A percentile compares a stretch with the other conserved stretches of the same genome.
phyloP scores from a whole-genome alignment of 2,329 filamentous ascomycete genomes.

The Fusarium humuli region DNA sequence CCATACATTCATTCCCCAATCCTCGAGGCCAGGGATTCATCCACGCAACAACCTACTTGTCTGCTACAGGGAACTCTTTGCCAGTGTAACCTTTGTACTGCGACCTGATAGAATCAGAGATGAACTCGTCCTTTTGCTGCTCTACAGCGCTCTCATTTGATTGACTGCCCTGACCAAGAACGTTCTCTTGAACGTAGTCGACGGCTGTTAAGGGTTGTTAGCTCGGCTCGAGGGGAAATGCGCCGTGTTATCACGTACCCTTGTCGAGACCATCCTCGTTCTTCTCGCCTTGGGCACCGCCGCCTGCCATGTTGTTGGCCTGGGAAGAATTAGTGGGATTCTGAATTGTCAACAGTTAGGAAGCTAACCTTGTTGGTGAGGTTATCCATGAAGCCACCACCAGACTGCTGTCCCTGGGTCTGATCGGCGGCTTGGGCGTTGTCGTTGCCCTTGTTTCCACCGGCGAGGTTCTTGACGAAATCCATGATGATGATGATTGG shows the following conservation, averaged over 20 bases:
- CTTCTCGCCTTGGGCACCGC: constrained; percentile 80
- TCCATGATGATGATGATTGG: constrained; percentile 58
- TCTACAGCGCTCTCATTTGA: constrained; percentile 78
- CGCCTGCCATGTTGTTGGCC: constrained; percentile 74
- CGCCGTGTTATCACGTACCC: constrained; percentile 59
- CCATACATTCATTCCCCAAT: neutral
- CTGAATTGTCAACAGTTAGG: too few relatives aligned
- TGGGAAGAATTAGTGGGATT: neutral
- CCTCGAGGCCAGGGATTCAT: neutral
- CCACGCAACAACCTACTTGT: constrained; percentile 62
- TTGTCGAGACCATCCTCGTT: constrained; percentile 88
- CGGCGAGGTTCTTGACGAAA: constrained; percentile 64
- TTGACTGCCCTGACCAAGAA: constrained; percentile 77
- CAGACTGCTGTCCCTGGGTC: constrained; percentile 48
- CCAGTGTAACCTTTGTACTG: constrained; percentile 78
- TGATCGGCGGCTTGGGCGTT: constrained; percentile 45
- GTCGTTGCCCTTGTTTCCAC: constrained; percentile 50
- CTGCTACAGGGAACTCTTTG: constrained; percentile 74
- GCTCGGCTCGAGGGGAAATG: rapidly evolving
- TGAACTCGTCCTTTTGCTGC: constrained; percentile 86
- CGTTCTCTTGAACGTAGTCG: constrained; percentile 81
- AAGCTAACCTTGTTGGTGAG: constrained; percentile 62
- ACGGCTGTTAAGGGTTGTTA: constrained; percentile 63
- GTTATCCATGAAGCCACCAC: constrained; percentile 72
- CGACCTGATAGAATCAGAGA: constrained; percentile 76